A percentile compares a stretch with the other conserved stretches of the same genome.
Conservation (phyloP, 805 yeast genomes). For the Alloascoidea africana region DNA sequence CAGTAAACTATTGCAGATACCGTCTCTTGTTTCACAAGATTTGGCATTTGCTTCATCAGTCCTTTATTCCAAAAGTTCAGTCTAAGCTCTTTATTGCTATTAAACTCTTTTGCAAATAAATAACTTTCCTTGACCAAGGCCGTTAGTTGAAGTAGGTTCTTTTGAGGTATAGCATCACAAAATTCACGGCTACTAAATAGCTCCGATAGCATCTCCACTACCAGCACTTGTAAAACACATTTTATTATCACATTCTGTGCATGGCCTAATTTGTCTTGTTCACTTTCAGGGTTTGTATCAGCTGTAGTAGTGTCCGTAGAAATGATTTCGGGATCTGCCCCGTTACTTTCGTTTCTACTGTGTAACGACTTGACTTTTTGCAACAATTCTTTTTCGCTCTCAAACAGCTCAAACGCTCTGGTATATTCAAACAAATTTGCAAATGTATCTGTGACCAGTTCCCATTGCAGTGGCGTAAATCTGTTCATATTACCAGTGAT, state of each 20-base stretch:
- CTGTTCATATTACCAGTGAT: conserved; percentile 58
- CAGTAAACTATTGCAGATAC: conserved; percentile 80
- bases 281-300: too few species aligned
- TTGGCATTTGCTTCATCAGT: conserved; percentile 83
- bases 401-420: conserved; percentile 72
- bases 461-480: conserved; percentile 64
- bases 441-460: conserved; percentile 46
- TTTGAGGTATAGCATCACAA: conserved; percentile 52
- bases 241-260: conserved; percentile 76
- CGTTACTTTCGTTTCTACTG: background rate
- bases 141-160: conserved; percentile 44
- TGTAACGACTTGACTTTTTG: background rate
- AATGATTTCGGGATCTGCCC: conserved; percentile 26
- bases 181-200: conserved; percentile 52
- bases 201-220: conserved; percentile 79
- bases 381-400: conserved; percentile 4
- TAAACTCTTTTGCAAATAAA: conserved; percentile 73
- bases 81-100: conserved; percentile 76
- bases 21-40: conserved; percentile 81
- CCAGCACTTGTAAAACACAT: conserved; percentile 76
- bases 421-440: conserved; percentile 62
- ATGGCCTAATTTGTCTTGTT: conserved; percentile 19
- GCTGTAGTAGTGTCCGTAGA: background rate
- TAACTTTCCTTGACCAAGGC: conserved; percentile 52
- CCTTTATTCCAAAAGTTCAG: conserved; percentile 87